Conservation (phyloP, 495 filamentous ascomycete genomes). For the Talaromyces nanjingensis region DNA sequence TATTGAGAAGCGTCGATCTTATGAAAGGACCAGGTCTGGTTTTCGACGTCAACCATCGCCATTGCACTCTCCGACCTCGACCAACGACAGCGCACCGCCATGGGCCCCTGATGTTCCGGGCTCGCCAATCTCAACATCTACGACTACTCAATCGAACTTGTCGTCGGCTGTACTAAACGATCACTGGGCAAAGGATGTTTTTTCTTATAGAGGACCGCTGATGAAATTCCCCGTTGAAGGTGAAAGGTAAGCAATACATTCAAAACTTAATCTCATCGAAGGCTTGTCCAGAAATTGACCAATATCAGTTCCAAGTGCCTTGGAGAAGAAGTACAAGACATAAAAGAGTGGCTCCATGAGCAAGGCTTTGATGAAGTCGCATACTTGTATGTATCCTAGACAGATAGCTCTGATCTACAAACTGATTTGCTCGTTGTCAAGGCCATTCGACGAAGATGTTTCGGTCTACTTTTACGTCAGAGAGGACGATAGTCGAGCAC, state of each 20-base stretch:
- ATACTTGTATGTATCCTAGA: conserved; percentile 33
- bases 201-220: conserved; percentile 28
- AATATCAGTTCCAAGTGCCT: conserved; percentile 38
- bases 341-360: conserved; percentile 30
- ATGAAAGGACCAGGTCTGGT: conserved; percentile 29
- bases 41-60: conserved; percentile 29
- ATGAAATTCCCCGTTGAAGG: conserved; percentile 32
- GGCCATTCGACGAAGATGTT: conserved; percentile 32
- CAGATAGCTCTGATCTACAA: no score
- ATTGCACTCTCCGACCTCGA: conserved; percentile 16
- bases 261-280: not conserved
- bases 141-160: conserved; percentile 27
- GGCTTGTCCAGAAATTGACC: conserved; percentile 14
- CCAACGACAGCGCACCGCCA: conserved; percentile 27
- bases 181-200: conserved; percentile 50
- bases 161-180: conserved; percentile 21
- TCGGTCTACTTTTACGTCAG: conserved; percentile 50
- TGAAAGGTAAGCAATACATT: conserved; percentile 31
- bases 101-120: conserved; percentile 32
- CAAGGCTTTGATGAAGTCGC: conserved; percentile 33
- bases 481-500: conserved; percentile 43
- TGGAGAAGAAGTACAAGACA: conserved; percentile 32
- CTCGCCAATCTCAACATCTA: conserved; percentile 35
- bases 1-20: conserved; percentile 29
- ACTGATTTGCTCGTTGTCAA: conserved; percentile 12